Percentiles rank a stretch among this genome's conserved stretches.
Conservation (phyloP, 2,329 filamentous ascomycete species). For the Apiospora saccharicola region DNA sequence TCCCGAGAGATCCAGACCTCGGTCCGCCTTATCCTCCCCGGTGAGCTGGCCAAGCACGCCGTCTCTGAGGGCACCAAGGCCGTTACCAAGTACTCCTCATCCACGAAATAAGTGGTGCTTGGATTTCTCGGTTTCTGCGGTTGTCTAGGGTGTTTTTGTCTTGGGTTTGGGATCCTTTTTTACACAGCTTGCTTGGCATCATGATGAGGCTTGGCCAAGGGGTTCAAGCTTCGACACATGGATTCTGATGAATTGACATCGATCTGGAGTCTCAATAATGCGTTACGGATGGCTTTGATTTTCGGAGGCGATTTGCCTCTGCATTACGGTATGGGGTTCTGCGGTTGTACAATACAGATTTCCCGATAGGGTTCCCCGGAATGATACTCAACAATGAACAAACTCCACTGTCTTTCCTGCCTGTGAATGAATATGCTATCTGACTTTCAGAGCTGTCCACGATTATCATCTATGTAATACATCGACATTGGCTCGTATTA, state of each 20-base stretch:
- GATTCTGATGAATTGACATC: conserved; percentile 35
- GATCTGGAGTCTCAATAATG: conserved; percentile 69
- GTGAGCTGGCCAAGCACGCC: conserved; percentile 99
- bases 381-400: conserved; percentile 65
- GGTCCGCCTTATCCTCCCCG: conserved; percentile 95
- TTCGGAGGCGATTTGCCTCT: conserved; percentile 73
- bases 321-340: conserved; percentile 72
- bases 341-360: conserved; percentile 76
- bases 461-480: too few relatives aligned
- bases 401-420: background rate
- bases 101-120: conserved; percentile 82
- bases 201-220: conserved; percentile 60
- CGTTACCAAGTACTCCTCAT: conserved; percentile 99
- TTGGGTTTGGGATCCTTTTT: conserved; percentile 53
- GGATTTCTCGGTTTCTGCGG: conserved; percentile 51
- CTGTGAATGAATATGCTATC: background rate
- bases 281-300: conserved; percentile 76
- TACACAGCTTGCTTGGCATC: conserved; percentile 56
- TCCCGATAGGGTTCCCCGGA: conserved; percentile 69
- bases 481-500: too few relatives aligned
- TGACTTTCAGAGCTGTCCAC: too few relatives aligned
- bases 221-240: conserved; percentile 29
- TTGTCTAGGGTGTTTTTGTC: conserved; percentile 64
- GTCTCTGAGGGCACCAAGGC: conserved; percentile 99
- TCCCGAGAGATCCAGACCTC: conserved; percentile 99